These are phyloP conservation scores for Jamesozyma hellenica DNA, from an alignment of 805 yeast genomes.

Conservation along the genomic window DNA sequence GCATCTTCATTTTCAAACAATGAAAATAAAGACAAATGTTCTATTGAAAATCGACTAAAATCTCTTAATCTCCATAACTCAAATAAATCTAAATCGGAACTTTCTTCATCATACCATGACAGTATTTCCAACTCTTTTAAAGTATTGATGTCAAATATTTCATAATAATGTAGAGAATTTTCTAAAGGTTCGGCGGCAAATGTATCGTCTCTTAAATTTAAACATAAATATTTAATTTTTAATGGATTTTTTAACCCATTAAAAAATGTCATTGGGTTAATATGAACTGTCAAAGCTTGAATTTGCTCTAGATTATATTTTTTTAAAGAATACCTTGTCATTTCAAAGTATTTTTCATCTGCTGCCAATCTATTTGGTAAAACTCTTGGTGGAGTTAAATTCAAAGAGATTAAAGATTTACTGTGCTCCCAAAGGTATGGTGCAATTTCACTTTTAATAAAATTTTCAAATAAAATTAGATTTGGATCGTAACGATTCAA, in stretches of 20 bases:
- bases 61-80: constrained; percentile 20
- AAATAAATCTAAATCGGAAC: constrained; percentile 13
- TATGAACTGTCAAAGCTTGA: constrained; percentile 18
- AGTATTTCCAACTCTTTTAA: constrained; percentile 28
- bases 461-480: constrained; percentile 19
- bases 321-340: constrained; percentile 6
- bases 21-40: constrained; percentile 28
- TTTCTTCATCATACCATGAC: constrained; percentile 30
- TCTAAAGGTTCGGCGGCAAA: constrained; percentile 7
- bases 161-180: constrained; percentile 12
- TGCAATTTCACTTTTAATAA: constrained; percentile 13
- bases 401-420: constrained; percentile 13
- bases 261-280: constrained; percentile 20
- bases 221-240: constrained; percentile 15
- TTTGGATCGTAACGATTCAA: constrained; percentile 12
- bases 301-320: constrained; percentile 15
- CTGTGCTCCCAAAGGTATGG: constrained; percentile 9
- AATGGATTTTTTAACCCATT: constrained; percentile 13
- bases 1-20: constrained; percentile 18
- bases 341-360: constrained; percentile 9
- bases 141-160: constrained; percentile 25
- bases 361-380: constrained; percentile 15
- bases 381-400: constrained; percentile 19
- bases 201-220: constrained; percentile 26
- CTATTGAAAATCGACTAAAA: constrained; percentile 25